Conservation (phyloP, 2,329 filamentous ascomycete species). For the Diaporthe batatas region DNA sequence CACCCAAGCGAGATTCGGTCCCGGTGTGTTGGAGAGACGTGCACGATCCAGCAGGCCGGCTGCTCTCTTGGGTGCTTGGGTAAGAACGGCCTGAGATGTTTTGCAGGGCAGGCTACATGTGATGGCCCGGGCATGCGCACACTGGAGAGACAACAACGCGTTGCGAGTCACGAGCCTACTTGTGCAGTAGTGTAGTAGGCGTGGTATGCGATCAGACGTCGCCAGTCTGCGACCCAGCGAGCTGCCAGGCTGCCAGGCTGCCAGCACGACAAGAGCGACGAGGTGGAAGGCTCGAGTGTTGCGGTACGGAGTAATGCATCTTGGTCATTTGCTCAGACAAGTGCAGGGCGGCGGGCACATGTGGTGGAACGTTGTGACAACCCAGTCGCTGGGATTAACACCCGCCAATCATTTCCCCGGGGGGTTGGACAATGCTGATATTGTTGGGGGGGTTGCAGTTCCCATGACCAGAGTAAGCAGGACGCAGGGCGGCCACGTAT, state of each 20-base stretch:
- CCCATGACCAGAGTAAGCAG: conserved; percentile 32
- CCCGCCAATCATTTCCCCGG: conserved; percentile 9
- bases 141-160: neutral
- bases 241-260: no score
- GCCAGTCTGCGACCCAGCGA: neutral
- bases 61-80: neutral
- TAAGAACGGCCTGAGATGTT: neutral
- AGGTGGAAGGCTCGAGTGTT: neutral
- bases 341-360: neutral
- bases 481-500: conserved; percentile 18
- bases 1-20: conserved; percentile 30
- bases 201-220: neutral
- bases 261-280: neutral
- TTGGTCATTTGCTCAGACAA: conserved; percentile 9
- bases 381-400: conserved; percentile 12
- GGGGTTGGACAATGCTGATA: conserved; percentile 6
- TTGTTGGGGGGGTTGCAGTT: conserved; percentile 23
- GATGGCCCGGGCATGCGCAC: neutral
- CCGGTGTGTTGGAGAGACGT: conserved; percentile 5
- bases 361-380: conserved; percentile 11
- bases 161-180: conserved; percentile 1
- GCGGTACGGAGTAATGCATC: neutral
- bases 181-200: no score
- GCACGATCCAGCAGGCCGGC: conserved; percentile 16
- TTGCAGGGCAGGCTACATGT: neutral